phyloP scores from a whole-genome alignment of 2,329 filamentous ascomycete species.

The Amylocarpus encephaloides region DNA sequence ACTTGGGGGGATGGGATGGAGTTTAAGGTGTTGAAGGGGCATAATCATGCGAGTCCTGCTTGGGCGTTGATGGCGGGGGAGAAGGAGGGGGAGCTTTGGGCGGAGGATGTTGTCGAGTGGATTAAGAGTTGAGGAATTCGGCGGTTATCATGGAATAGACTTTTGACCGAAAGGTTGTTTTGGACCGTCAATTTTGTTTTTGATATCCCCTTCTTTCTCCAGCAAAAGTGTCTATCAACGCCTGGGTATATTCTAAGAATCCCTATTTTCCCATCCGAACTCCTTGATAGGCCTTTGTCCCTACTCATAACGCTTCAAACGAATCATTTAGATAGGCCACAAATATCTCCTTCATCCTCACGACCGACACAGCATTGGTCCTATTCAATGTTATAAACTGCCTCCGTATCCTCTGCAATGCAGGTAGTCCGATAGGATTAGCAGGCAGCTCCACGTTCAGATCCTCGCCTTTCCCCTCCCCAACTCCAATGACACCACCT shows the following conservation, averaged over 20 bases:
- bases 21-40: slow-evolving; percentile 18
- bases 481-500: slow-evolving; percentile 46
- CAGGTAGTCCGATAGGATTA: slow-evolving; percentile 61
- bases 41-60: slow-evolving; percentile 30
- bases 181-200: too few species aligned
- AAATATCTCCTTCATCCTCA: slow-evolving; percentile 55
- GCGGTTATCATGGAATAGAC: too few species aligned
- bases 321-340: slow-evolving; percentile 61
- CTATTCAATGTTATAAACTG: slow-evolving; percentile 74
- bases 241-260: too few species aligned
- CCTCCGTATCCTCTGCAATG: slow-evolving; percentile 69
- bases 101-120: slow-evolving; percentile 25
- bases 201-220: too few species aligned
- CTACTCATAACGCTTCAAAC: slow-evolving; percentile 40
- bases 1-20: slow-evolving; percentile 22
- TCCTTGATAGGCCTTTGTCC: neutral
- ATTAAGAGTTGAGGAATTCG: slow-evolving; percentile 12
- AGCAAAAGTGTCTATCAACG: too few species aligned
- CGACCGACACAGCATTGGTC: slow-evolving; percentile 52
- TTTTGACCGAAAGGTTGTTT: too few species aligned
- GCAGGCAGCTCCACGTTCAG: slow-evolving; percentile 59
- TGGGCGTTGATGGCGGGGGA: slow-evolving; percentile 24
- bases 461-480: slow-evolving; percentile 35
- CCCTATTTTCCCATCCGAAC: too few species aligned
- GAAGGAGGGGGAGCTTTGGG: slow-evolving; percentile 27